Conservation (phyloP, 2,329 filamentous ascomycete genomes). For the Monilinia vaccinii-corymbosi region DNA sequence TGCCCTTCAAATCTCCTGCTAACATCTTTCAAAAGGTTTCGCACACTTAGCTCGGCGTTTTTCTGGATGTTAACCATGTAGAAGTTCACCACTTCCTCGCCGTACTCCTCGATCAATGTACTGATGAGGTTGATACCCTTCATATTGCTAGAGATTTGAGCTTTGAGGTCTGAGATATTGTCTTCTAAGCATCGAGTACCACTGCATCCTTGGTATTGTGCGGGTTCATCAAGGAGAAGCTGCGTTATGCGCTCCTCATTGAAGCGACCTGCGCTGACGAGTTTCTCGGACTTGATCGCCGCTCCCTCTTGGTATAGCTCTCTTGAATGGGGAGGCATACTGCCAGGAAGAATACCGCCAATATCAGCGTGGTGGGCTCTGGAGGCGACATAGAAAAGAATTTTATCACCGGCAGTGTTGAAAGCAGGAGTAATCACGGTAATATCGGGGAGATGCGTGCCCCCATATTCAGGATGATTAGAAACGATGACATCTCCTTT, state of each 20-base stretch:
- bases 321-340: conserved; percentile 70
- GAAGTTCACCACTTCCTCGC: conserved; percentile 66
- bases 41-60: conserved; percentile 69
- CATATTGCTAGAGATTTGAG: conserved; percentile 78
- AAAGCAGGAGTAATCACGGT: conserved; percentile 77
- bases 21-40: conserved; percentile 64
- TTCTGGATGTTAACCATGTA: conserved; percentile 79
- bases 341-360: conserved; percentile 71
- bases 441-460: conserved; percentile 76
- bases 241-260: conserved; percentile 68
- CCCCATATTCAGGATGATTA: conserved; percentile 77
- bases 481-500: conserved; percentile 75
- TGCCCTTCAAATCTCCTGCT: conserved; percentile 58
- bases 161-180: conserved; percentile 79
- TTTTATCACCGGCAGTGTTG: conserved; percentile 45
- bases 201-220: conserved; percentile 64
- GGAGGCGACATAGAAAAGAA: conserved; percentile 24
- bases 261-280: conserved; percentile 69
- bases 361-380: conserved; percentile 74
- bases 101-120: conserved; percentile 67
- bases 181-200: conserved; percentile 73
- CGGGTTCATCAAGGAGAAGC: conserved; percentile 63
- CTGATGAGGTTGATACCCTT: conserved; percentile 75
- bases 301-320: conserved; percentile 58
- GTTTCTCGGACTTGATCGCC: conserved; percentile 55